phyloP scores from a whole-genome alignment of 2,329 filamentous ascomycete genomes.

The Clonostachys rosea region DNA sequence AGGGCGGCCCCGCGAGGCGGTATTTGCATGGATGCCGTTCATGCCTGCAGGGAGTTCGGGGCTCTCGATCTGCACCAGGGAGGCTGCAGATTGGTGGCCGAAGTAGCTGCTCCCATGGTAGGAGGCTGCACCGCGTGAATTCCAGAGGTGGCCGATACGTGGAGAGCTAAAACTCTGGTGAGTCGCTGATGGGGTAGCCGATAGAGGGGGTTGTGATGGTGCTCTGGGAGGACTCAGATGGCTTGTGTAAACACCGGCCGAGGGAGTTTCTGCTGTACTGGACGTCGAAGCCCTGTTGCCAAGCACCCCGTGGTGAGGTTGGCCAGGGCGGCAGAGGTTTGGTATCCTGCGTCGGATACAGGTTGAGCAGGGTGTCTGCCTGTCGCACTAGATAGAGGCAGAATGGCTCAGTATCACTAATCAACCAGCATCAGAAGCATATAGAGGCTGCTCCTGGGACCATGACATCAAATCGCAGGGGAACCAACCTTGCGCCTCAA shows the following conservation, averaged over 20 bases:
- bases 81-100: conserved; percentile 21
- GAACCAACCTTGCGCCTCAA: conserved; percentile 1
- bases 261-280: too few species aligned
- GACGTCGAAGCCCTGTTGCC: too few species aligned
- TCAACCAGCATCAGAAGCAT: too few species aligned
- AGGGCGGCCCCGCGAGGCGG: neutral
- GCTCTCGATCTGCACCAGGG: conserved; percentile 19
- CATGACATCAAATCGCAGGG: neutral
- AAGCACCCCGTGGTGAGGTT: too few species aligned
- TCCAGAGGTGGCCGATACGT: conserved; percentile 17
- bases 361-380: conserved; percentile 2
- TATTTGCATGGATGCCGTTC: conserved; percentile 1
- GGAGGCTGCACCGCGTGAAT: conserved; percentile 19
- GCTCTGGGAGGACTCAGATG: too few species aligned
- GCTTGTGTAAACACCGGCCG: too few species aligned
- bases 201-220: too few species aligned
- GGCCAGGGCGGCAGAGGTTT: neutral
- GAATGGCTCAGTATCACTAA: too few species aligned
- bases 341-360: conserved; percentile 1
- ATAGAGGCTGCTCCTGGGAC: too few species aligned
- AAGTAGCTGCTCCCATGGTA: conserved; percentile 23
- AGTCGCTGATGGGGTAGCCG: too few species aligned
- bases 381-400: neutral
- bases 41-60: conserved; percentile 12
- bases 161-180: too few species aligned